These are phyloP conservation scores for Colletotrichum sp. DNA, from an alignment of 2,329 filamentous ascomycete species.

Conservation along the genomic window DNA sequence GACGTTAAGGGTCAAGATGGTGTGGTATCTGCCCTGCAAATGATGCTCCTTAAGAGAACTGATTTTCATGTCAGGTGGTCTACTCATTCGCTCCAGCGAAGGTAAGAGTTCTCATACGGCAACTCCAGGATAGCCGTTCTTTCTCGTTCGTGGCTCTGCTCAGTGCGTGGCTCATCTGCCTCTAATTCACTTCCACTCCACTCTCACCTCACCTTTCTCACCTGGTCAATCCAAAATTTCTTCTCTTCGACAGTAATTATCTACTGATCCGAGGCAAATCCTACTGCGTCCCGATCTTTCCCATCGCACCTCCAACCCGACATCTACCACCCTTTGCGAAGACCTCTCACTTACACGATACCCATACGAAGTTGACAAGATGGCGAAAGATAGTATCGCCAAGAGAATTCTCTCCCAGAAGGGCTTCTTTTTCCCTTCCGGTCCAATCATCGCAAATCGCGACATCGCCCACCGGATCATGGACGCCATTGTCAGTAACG, in stretches of 20 bases:
- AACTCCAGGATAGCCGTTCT: fast-evolving
- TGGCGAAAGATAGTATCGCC: fast-evolving
- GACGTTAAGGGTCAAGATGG: too few relatives aligned
- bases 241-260: background rate
- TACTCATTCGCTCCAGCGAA: fast-evolving
- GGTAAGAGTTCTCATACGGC: fast-evolving
- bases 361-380: fast-evolving
- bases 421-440: background rate
- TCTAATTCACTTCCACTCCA: background rate
- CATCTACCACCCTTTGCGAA: background rate
- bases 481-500: background rate
- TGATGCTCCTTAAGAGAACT: too few relatives aligned
- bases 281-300: background rate
- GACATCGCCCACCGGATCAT: fast-evolving
- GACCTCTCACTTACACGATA: fast-evolving
- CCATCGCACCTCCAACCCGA: background rate
- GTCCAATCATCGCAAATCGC: background rate
- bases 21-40: too few relatives aligned
- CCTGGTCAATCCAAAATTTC: fast-evolving
- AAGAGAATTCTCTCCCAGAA: background rate
- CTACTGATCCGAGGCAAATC: background rate
- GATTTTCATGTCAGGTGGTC: too few relatives aligned
- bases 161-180: background rate
- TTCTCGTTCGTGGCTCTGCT: background rate
- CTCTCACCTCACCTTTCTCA: background rate